These are phyloP conservation scores for Silene conica DNA, from an alignment of 148 eudicot species.

Conservation along the genomic window DNA sequence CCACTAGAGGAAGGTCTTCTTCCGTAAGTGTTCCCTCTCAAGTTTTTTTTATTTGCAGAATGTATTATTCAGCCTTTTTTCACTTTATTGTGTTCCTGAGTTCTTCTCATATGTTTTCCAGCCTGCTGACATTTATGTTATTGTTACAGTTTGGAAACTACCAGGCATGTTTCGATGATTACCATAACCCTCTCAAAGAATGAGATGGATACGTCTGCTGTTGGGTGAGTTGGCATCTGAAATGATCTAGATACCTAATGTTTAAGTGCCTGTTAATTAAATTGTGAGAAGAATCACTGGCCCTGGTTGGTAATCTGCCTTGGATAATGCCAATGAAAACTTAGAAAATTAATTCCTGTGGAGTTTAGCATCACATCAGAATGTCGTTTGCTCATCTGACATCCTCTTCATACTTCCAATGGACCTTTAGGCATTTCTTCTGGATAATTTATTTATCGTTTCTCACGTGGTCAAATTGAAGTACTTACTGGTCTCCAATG, in stretches of 20 bases:
- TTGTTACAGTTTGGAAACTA: slow-evolving; percentile 72
- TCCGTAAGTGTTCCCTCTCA: slow-evolving; percentile 51
- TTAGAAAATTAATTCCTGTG: neutral
- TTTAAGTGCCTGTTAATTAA: neutral
- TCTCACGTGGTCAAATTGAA: neutral
- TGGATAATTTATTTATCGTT: neutral
- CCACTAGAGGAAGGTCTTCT: slow-evolving; percentile 98
- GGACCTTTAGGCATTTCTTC: neutral
- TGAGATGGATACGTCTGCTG: slow-evolving; percentile 56
- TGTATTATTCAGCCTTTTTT: neutral
- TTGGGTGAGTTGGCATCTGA: slow-evolving; percentile 56
- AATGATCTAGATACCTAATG: neutral
- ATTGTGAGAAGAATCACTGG: neutral
- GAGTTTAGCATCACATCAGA: neutral
- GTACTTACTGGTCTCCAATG: neutral
- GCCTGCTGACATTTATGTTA: slow-evolving; percentile 10
- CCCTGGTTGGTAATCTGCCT: neutral
- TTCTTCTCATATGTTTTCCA: neutral
- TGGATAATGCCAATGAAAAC: neutral
- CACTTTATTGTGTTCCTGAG: neutral
- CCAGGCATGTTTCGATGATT: slow-evolving; percentile 95
- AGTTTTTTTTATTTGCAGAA: neutral
- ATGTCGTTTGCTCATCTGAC: neutral
- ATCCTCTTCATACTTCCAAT: neutral
- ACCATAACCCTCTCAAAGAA: slow-evolving; percentile 72